Base-by-base conservation (phyloP, 352 stramenopile species). In the Blastocystis sp. region DNA sequence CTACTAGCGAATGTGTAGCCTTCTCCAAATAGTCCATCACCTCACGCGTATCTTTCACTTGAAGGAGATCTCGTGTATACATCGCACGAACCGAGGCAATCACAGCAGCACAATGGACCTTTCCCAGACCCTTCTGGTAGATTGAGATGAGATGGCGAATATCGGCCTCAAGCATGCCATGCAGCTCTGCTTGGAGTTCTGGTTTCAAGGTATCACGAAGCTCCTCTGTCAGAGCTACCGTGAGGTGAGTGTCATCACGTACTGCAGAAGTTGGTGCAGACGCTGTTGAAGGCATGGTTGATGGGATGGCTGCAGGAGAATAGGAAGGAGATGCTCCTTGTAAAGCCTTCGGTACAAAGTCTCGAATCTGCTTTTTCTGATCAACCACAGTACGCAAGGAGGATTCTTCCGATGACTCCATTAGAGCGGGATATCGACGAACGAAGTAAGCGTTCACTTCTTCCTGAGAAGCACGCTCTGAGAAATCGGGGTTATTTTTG, bases 401-500 rank as follows among this genome's bases (percentile, higher is more conserved):
- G 69, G 24, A 27, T 24, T 59, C 43, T 11, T 43, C 43, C 0
- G 29, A 9, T 6, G 35, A 27, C 6, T 57, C 66, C 51, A 42
- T 59, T 9, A 59, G 21, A 11, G 32, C 7, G 9, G 42, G 49
- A 42, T 63, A 63, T 11, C 52, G 24, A 32, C 43, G 39, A 24
- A 80, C 39, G n/a, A 80, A 80, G 43, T 63, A 59, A 7, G 35
- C 54, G 1, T 57, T 39, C 39, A 80, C 69, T 16, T 80, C 69
- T 21, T 32, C 43, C 24, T 80, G 69, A 19, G 43, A 63, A 6
- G 69, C 69, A 19, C 61, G 24, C 5, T 27, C 39, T 14, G 37
- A 65, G 69, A 80, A 80, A 39, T 80, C 69, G 11, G 7, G 43
- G 39, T 80, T 80, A 39, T 80, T 61, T 32, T 43, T 43, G 16